These are phyloP conservation scores for Wickerhamiella cacticola DNA, from an alignment of 805 yeast genomes.

Conservation along the genomic window DNA sequence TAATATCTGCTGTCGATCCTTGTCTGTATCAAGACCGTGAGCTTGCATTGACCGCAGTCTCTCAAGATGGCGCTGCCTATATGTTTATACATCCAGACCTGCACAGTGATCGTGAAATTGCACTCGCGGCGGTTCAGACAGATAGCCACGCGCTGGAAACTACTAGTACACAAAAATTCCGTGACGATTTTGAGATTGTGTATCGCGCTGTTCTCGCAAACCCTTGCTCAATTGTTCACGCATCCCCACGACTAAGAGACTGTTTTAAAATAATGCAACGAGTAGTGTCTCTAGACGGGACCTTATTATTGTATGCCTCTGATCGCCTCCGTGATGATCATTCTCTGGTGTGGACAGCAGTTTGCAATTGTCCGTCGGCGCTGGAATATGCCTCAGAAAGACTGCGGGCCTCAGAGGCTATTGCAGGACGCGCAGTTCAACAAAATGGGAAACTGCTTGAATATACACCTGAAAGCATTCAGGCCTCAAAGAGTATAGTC, in stretches of 20 bases:
- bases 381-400: background rate
- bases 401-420: background rate
- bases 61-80: constrained; percentile 1
- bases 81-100: background rate
- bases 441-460: background rate
- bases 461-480: background rate
- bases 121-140: background rate
- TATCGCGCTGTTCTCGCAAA: background rate
- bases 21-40: background rate
- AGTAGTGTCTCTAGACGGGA: background rate
- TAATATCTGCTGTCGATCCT: background rate
- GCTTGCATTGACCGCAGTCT: background rate
- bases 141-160: background rate
- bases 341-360: background rate
- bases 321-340: background rate
- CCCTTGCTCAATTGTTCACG: background rate
- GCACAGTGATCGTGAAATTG: background rate
- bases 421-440: background rate
- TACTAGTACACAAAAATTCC: background rate
- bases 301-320: background rate
- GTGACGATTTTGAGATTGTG: background rate
- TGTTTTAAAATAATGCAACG: background rate
- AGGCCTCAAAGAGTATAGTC: background rate
- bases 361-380: background rate
- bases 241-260: background rate